Evolutionary conservation across 768 basidiomycete species (phyloP).

Genomic region (Amanita rubescens): DNA sequence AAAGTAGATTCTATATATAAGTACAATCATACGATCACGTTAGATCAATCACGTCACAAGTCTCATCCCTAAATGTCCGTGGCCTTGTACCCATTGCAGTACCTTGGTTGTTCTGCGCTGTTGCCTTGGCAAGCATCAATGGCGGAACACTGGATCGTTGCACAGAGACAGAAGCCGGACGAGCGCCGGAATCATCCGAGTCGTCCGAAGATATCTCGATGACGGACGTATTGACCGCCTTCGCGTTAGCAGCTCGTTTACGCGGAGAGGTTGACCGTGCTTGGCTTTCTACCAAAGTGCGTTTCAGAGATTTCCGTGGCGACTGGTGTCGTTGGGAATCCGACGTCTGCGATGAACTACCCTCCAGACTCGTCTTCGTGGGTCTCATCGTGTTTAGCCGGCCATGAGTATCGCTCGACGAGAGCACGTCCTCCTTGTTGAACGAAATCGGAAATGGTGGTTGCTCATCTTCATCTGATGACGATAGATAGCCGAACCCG

Average conservation of each 20-base stretch:
- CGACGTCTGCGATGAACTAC: background rate
- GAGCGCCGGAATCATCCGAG: background rate
- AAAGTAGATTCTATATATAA: too few species aligned
- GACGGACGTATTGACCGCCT: background rate
- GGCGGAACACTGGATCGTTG: background rate
- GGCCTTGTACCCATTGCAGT: background rate
- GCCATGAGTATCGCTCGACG: background rate
- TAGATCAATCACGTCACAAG: background rate
- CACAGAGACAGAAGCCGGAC: background rate
- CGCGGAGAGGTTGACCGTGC: background rate
- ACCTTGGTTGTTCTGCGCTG: background rate
- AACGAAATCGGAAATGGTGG: background rate
- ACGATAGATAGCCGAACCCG: background rate
- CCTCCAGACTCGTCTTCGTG: background rate
- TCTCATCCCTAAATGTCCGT: background rate
- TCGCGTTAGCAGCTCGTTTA: background rate
- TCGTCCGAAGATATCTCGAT: slow-evolving; percentile 7
- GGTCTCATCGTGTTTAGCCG: background rate
- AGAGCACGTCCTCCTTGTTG: background rate
- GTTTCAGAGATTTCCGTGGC: background rate
- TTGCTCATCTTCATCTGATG: background rate
- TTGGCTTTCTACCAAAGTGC: background rate
- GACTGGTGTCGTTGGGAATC: background rate
- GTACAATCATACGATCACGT: too few species aligned
- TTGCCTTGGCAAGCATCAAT: background rate